Percentiles rank a stretch among this genome's conserved stretches.
Evolutionary conservation across 208 protist genomes (phyloP).

Genomic region (Trypanosoma vivax): DNA sequence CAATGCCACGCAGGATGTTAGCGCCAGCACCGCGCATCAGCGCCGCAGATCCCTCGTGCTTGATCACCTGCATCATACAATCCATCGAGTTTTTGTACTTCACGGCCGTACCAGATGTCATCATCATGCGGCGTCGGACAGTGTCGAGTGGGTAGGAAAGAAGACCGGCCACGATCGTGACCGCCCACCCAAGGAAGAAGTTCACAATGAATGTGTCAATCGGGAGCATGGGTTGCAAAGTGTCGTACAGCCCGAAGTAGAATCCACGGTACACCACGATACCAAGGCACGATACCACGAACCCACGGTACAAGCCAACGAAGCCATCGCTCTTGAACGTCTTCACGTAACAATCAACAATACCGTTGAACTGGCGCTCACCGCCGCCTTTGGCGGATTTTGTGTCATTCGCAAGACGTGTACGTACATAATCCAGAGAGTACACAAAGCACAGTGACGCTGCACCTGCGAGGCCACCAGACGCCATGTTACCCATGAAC

Average conservation of each 20-base stretch:
- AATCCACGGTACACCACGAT: constrained; percentile 96
- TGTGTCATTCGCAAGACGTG: constrained; percentile 91
- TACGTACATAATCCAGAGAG: constrained; percentile 97
- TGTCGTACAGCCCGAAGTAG: constrained; percentile 97
- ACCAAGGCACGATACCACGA: constrained; percentile 92
- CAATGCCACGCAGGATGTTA: constrained; percentile 76
- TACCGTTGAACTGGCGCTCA: constrained; percentile 92
- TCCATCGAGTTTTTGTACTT: constrained; percentile 75
- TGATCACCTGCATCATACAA: constrained; percentile 54
- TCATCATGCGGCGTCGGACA: constrained; percentile 95
- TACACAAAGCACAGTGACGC: constrained; percentile 94
- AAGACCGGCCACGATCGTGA: constrained; percentile 63
- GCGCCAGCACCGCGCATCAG: constrained; percentile 65
- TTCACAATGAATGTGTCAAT: constrained; percentile 64
- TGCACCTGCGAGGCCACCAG: constrained; percentile 95
- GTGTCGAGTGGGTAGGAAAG: constrained; percentile 97
- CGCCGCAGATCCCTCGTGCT: constrained; percentile 40
- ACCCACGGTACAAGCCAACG: constrained; percentile 94
- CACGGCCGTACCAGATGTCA: constrained; percentile 71
- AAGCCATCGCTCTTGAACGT: constrained; percentile 76
- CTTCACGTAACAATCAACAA: constrained; percentile 92
- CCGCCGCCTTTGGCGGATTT: constrained; percentile 81
- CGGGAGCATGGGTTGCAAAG: constrained; percentile 59
- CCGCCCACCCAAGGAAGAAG: constrained; percentile 64
- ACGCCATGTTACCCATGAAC: constrained; percentile 92